Conservation (phyloP, 2,329 filamentous ascomycete species). For the Stemphylium beticola region DNA sequence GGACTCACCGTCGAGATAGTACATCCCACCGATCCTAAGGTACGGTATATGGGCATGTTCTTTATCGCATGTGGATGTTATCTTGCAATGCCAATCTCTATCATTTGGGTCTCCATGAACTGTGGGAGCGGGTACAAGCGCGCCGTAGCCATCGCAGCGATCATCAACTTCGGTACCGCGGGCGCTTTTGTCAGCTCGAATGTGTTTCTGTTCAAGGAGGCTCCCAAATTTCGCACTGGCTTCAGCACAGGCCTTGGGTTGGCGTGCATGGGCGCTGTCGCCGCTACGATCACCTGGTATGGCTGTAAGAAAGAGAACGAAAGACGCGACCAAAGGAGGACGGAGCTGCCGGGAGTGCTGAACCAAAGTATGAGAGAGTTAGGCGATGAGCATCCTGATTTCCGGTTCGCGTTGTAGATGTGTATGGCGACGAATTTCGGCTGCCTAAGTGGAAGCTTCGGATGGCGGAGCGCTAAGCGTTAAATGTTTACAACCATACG, state of each 20-base stretch:
- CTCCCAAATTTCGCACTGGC: slow-evolving; percentile 33
- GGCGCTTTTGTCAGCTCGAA: slow-evolving; percentile 62
- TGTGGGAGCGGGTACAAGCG: slow-evolving; percentile 38
- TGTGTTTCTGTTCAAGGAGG: slow-evolving; percentile 36
- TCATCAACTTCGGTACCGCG: slow-evolving; percentile 56
- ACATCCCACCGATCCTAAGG: slow-evolving; percentile 46
- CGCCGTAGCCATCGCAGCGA: slow-evolving; percentile 24
- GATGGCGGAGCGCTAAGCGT: too few species aligned
- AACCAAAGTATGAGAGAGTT: background rate
- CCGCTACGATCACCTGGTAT: slow-evolving; percentile 43
- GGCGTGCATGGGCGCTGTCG: slow-evolving; percentile 44
- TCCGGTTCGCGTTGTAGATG: slow-evolving; percentile 49
- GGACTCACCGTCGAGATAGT: slow-evolving; percentile 59
- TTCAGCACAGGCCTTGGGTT: slow-evolving; percentile 40
- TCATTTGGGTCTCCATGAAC: slow-evolving; percentile 65
- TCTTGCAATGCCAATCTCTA: slow-evolving; percentile 61
- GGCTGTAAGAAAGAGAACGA: slow-evolving; percentile 59
- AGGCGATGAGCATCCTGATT: slow-evolving; percentile 60
- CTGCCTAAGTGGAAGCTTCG: background rate
- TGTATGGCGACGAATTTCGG: background rate
- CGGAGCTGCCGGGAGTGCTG: slow-evolving; percentile 43
- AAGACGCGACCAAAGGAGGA: slow-evolving; percentile 50
- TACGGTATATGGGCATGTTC: slow-evolving; percentile 61
- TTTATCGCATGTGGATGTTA: slow-evolving; percentile 62
- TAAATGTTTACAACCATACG: background rate